A percentile compares a stretch with the other conserved stretches of the same genome.
These are phyloP conservation scores for Bigelowiella natans DNA, from an alignment of 78 protist genomes.

Conservation along the genomic window DNA sequence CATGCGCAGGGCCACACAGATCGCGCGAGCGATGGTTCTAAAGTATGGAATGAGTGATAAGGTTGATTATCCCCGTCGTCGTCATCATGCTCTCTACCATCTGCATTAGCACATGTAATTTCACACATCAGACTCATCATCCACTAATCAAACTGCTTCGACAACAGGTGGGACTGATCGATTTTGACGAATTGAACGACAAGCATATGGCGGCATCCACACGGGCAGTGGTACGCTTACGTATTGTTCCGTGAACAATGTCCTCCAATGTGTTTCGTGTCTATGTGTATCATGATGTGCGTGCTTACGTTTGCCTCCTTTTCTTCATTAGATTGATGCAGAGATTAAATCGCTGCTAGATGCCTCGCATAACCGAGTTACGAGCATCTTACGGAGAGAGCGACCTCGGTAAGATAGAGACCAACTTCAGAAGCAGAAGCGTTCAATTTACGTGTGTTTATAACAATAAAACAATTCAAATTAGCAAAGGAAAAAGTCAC, in stretches of 20 bases:
- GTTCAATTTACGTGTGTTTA: background rate
- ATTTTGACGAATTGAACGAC: background rate
- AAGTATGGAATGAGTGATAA: slow-evolving; percentile 30
- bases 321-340: too few relatives aligned
- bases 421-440: background rate
- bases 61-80: slow-evolving; percentile 21
- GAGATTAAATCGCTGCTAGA: background rate
- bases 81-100: too few relatives aligned
- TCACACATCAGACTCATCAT: too few relatives aligned
- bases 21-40: slow-evolving; percentile 54
- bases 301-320: too few relatives aligned
- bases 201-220: background rate
- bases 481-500: background rate
- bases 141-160: too few relatives aligned
- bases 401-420: background rate
- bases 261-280: too few relatives aligned
- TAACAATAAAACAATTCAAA: background rate
- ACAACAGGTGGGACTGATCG: background rate
- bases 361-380: background rate
- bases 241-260: too few relatives aligned
- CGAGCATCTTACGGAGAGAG: background rate
- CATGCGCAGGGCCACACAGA: slow-evolving; percentile 33
- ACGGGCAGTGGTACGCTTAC: background rate
- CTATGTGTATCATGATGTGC: too few relatives aligned
- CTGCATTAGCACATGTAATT: too few relatives aligned